Evolutionary conservation across 2,329 filamentous ascomycete species (phyloP).

Genomic region (Hypoxylon sp.): DNA sequence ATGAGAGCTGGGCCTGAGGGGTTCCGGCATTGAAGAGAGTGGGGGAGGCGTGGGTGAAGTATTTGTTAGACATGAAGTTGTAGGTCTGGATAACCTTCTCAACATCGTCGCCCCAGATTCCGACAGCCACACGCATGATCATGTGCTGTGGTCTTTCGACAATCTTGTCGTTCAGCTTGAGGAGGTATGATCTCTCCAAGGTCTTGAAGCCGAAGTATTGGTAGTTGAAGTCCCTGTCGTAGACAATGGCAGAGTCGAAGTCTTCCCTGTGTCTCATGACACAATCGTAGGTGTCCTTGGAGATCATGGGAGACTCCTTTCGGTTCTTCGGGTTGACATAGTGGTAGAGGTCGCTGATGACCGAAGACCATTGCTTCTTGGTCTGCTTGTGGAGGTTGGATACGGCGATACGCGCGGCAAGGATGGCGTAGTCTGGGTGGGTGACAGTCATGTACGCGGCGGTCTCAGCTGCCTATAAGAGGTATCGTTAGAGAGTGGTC

Average conservation of each 20-base stretch:
- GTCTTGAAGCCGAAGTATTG: conserved; percentile 99
- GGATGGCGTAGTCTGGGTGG: conserved; percentile 98
- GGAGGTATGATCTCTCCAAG: conserved; percentile 94
- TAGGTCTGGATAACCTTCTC: conserved; percentile 97
- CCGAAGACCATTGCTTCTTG: conserved; percentile 99
- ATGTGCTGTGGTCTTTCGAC: conserved; percentile 98
- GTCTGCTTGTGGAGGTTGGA: conserved; percentile 99
- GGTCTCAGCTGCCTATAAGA: conserved; percentile 88
- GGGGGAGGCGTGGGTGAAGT: conserved; percentile 97
- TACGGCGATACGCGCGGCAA: conserved; percentile 96
- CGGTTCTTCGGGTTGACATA: conserved; percentile 96
- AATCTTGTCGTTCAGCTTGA: conserved; percentile 95
- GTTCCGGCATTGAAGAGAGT: conserved; percentile 99
- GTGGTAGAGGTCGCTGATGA: conserved; percentile 92
- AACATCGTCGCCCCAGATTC: conserved; percentile 94
- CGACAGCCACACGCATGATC: conserved; percentile 99
- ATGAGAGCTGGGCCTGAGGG: conserved; percentile 92
- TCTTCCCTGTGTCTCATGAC: conserved; percentile 97
- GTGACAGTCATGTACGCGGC: conserved; percentile 99
- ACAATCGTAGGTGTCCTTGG: conserved; percentile 87
- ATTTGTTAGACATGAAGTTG: conserved; percentile 98
- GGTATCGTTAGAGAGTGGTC: conserved; percentile 39
- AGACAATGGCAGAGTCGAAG: conserved; percentile 98
- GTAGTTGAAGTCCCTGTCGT: conserved; percentile 99
- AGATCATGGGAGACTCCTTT: conserved; percentile 91